Percentiles rank a stretch among this genome's conserved stretches.
phyloP scores from a whole-genome alignment of 345 rosid species.

The Moricandia arvensis region DNA sequence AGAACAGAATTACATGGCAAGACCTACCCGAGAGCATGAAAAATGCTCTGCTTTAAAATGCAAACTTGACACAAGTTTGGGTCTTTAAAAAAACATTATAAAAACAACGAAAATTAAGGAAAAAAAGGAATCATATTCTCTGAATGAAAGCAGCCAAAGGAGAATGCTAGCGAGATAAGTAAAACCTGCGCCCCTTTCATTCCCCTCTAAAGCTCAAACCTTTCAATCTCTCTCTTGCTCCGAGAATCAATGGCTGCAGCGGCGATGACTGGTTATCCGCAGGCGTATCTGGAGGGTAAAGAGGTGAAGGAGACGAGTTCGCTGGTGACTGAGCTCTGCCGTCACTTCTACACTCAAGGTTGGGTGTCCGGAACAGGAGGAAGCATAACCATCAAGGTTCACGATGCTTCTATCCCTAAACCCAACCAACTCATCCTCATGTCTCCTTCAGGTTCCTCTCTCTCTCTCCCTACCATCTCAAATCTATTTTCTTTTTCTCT shows the following conservation, averaged over 20 bases:
- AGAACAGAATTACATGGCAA: too few relatives aligned
- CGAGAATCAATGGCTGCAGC: constrained; percentile 32
- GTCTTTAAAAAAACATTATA: background rate
- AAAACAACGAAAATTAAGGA: too few relatives aligned
- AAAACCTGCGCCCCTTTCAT: constrained; percentile 8
- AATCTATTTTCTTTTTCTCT: too few relatives aligned
- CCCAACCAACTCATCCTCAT: constrained; percentile 74
- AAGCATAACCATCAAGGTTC: constrained; percentile 81
- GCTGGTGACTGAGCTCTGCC: constrained; percentile 73
- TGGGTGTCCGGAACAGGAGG: constrained; percentile 98
- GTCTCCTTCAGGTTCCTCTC: constrained; percentile 93
- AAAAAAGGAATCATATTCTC: constrained; percentile 22
- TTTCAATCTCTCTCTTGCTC: background rate
- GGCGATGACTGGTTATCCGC: constrained; percentile 45
- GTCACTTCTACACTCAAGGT: constrained; percentile 84
- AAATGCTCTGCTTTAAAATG: constrained; percentile 1
- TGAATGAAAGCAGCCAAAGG: constrained; percentile 12
- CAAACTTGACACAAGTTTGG: constrained; percentile 15
- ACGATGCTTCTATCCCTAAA: constrained; percentile 72
- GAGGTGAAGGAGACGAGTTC: constrained; percentile 61
- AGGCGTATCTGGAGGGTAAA: constrained; percentile 67
- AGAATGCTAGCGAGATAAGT: background rate
- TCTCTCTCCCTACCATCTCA: too few relatives aligned
- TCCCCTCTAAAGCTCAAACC: constrained; percentile 2
- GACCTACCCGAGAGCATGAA: constrained; percentile 3